Evolutionary conservation across 169 alveolate genomes (phyloP).

Genomic region (Plasmodium cynomolgi): DNA sequence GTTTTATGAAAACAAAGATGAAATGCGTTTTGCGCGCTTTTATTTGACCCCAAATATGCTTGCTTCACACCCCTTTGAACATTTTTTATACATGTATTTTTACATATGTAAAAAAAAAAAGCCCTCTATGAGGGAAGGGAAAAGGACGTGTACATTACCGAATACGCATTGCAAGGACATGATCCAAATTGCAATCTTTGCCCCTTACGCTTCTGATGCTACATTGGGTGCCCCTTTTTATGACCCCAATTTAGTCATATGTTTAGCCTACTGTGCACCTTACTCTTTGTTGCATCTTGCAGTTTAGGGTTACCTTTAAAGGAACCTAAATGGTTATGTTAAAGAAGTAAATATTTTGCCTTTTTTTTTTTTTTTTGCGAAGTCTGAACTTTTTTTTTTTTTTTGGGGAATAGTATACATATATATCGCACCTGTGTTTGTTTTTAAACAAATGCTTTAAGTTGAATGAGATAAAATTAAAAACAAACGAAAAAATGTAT

Average conservation of each 20-base stretch:
- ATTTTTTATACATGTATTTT: background rate
- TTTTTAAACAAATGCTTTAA: background rate
- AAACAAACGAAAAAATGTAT: background rate
- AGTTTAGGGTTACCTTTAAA: background rate
- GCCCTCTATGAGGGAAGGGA: background rate
- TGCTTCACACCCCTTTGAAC: background rate
- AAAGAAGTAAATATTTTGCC: background rate
- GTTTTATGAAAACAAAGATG: background rate
- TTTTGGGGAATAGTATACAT: background rate
- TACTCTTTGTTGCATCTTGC: background rate
- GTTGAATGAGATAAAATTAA: background rate
- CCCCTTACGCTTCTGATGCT: conserved; percentile 3
- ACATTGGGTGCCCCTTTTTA: background rate
- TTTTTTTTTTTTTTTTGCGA: conserved; percentile 10
- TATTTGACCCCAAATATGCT: background rate
- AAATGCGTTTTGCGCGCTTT: background rate
- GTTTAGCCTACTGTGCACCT: background rate
- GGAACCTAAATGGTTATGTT: background rate
- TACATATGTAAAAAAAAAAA: background rate
- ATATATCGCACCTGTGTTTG: background rate
- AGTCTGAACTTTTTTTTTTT: conserved; percentile 8
- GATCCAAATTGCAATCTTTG: background rate
- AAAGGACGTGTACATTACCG: background rate
- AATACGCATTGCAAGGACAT: background rate
- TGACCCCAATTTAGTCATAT: background rate